Evolutionary conservation across 495 filamentous ascomycete species (phyloP).

Genomic region (Hypoxylon rickii): DNA sequence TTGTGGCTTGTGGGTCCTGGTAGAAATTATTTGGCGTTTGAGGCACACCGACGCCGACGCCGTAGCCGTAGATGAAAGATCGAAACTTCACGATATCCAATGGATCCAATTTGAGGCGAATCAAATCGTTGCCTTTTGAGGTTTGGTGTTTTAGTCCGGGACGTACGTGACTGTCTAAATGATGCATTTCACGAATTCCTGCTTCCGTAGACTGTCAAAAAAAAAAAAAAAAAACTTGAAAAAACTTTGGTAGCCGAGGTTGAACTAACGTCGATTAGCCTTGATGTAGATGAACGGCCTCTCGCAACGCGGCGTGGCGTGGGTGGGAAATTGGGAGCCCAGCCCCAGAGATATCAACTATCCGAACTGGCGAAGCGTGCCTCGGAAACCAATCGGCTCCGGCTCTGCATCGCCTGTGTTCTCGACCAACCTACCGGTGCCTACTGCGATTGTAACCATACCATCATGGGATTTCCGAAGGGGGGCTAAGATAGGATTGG

Average conservation of each 20-base stretch:
- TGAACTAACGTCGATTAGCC: not conserved
- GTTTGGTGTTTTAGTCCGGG: no score
- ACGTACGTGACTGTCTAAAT: no score
- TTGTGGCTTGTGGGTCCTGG: conserved; percentile 25
- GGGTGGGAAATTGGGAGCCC: not conserved
- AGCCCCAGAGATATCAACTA: conserved; percentile 11
- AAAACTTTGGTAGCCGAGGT: not conserved
- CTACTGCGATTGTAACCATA: conserved; percentile 3
- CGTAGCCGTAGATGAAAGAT: conserved; percentile 8
- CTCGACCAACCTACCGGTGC: conserved; percentile 8
- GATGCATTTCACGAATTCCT: not conserved
- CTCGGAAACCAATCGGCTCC: conserved; percentile 20
- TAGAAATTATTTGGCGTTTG: conserved; percentile 25
- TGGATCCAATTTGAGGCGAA: no score
- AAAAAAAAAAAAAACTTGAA: no score
- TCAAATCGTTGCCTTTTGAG: no score
- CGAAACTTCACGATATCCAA: not conserved
- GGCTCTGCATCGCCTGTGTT: conserved; percentile 8
- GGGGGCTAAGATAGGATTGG: conserved; percentile 5
- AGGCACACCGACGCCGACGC: conserved; percentile 20
- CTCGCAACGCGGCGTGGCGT: not conserved
- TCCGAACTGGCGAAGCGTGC: conserved; percentile 1
- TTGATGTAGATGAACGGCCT: no score
- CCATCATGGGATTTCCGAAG: not conserved
- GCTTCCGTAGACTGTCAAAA: no score